Evolutionary conservation across 345 rosid species (phyloP).

Genomic region (Linum usitatissimum): DNA sequence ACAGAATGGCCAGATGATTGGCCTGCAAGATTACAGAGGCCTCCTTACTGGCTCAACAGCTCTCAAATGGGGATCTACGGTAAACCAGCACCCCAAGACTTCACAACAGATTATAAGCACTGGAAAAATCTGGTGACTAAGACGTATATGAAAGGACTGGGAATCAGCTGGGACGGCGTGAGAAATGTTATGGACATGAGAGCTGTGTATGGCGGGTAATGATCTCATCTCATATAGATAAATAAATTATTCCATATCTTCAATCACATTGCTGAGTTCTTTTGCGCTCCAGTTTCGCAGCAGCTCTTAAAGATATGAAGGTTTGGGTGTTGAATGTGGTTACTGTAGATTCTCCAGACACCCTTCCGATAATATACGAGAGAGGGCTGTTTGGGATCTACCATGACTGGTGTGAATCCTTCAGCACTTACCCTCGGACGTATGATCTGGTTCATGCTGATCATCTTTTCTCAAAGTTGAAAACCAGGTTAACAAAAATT

Average conservation of each 20-base stretch:
- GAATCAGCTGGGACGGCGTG: constrained; percentile 72
- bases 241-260: too few relatives aligned
- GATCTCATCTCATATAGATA: neutral
- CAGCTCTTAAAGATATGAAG: constrained; percentile 61
- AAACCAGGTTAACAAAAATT: constrained; percentile 32
- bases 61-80: constrained; percentile 93
- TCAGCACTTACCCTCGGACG: constrained; percentile 70
- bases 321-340: constrained; percentile 86
- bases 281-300: constrained; percentile 52
- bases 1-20: constrained; percentile 64
- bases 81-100: constrained; percentile 77
- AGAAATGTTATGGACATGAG: constrained; percentile 93
- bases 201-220: constrained; percentile 88
- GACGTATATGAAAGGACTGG: constrained; percentile 60
- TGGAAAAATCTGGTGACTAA: constrained; percentile 65
- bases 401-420: constrained; percentile 95
- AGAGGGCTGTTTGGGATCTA: constrained; percentile 84
- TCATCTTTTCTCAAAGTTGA: constrained; percentile 81
- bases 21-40: constrained; percentile 52
- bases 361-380: constrained; percentile 81
- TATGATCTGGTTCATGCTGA: constrained; percentile 89
- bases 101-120: constrained; percentile 55
- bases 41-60: constrained; percentile 76
- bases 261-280: neutral
- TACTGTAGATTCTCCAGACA: constrained; percentile 69